Evolutionary conservation across 257 asterid species (phyloP), one percentile per base, ranked within the genome.

Genomic region (Fraxinus quadrangulata): DNA sequence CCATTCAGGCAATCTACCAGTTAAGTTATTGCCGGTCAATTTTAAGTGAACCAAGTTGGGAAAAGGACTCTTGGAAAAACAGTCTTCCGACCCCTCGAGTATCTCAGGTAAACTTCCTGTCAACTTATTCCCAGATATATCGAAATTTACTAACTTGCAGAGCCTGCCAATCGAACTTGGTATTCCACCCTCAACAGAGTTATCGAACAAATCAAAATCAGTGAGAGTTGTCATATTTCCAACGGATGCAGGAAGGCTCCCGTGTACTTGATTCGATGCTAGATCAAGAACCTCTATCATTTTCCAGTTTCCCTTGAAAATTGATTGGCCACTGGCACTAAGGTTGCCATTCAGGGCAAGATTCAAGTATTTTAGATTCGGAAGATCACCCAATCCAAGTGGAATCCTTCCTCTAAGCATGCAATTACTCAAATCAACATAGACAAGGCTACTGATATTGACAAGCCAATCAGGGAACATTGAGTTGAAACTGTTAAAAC

Each of bases 1-100:
- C 92, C 90, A 86, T 70, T 23, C 83, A 5, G 94, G 92, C 76
- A 87, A 36, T 5, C 66, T 81, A 28, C 89, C 94, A 19, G 51
- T 39, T 1, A 87, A 39, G 2, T 78, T 39, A 28, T 89, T 87
- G 77, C 49, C 78, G 81, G 79, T 72, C 80, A 87, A 54, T 75
- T 31, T 28, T 13, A 87, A 67, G 23, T 24, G 21, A 36, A 30
- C 73, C 72, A 89, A 74, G 71, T 74, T 49, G 33, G 86, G 81
- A 72, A 89, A 81, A 28, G 84, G 79, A 61, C 19, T 73, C 31
- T 5, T 54, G 7, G 73, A 72, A 69, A 19, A 5, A 71, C 91
- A 89, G 12, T 13, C 77, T 67, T 70, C 83, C 12, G 61, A 74
- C 26, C 88, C 91, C 78, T 80, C 82, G 1, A 89, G 81, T 2